Conservation (phyloP, 2,329 filamentous ascomycete species). For the Catunica adiposa region DNA sequence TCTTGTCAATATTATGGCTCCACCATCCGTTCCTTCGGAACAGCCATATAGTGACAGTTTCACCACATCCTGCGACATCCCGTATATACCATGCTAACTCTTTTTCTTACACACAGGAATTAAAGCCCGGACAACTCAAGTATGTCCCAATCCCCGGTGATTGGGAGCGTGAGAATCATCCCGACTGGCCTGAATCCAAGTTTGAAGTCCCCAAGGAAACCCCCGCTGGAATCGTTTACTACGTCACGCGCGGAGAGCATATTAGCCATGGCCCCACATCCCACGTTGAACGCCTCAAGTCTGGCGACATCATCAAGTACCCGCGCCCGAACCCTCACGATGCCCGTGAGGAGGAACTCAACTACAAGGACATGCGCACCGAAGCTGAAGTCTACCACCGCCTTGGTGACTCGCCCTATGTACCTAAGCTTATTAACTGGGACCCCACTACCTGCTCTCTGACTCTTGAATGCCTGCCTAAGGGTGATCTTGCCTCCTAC, state of each 20-base stretch:
- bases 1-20: not conserved
- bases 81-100: not conserved
- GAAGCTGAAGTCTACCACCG: constrained; percentile 18
- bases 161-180: constrained; percentile 16
- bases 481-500: constrained; percentile 18
- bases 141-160: constrained; percentile 16
- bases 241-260: constrained; percentile 16
- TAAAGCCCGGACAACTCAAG: constrained; percentile 13
- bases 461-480: constrained; percentile 19
- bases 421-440: constrained; percentile 17
- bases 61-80: not conserved
- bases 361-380: constrained; percentile 14
- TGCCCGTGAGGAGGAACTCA: constrained; percentile 15
- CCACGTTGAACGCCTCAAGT: constrained; percentile 17
- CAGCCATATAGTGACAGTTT: not conserved
- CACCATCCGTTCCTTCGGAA: not conserved
- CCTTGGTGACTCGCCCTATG: constrained; percentile 16
- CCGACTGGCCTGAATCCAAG: constrained; percentile 16
- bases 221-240: constrained; percentile 16
- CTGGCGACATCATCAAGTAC: constrained; percentile 17
- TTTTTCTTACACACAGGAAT: constrained; percentile 1
- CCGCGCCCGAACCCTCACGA: constrained; percentile 17
- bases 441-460: constrained; percentile 16
- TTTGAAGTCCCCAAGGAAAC: constrained; percentile 16
- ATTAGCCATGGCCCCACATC: constrained; percentile 16